A percentile compares a stretch with the other conserved stretches of the same genome.
Conservation (phyloP, 169 alveolate genomes). For the Plasmodium knowlesi region DNA sequence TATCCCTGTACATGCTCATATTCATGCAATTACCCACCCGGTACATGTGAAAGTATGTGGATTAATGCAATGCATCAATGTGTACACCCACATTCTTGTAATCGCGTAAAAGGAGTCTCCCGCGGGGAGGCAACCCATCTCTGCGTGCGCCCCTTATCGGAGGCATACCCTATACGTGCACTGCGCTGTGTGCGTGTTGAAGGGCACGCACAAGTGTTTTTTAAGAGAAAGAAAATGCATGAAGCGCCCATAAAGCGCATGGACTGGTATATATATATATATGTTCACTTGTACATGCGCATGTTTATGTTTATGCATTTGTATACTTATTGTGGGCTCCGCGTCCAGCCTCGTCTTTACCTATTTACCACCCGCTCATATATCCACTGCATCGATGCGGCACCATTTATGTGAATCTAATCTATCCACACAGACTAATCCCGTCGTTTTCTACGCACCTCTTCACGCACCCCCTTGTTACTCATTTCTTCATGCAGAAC, state of each 20-base stretch:
- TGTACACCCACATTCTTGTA: not conserved
- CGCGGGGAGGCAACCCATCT: not conserved
- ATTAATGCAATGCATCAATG: not conserved
- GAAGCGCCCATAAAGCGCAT: not conserved
- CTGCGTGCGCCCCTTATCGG: not conserved
- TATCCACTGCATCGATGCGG: not conserved
- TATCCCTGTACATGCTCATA: not conserved
- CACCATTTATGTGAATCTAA: not conserved
- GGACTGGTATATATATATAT: not conserved
- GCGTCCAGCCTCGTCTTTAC: not conserved
- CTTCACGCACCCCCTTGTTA: not conserved
- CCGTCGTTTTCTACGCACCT: not conserved
- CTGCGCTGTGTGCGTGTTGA: not conserved
- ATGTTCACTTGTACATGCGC: not conserved
- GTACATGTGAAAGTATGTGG: not conserved
- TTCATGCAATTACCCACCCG: not conserved
- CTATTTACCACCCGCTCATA: not conserved
- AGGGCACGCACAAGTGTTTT: not conserved
- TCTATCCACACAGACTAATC: not conserved
- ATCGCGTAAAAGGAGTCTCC: not conserved
- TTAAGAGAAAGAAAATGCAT: constrained; percentile 7
- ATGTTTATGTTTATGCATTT: not conserved
- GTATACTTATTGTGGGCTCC: not conserved
- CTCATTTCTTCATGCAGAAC: not conserved
- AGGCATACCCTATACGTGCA: not conserved